Evolutionary conservation across 192 early-diverging fungal species (phyloP).

Genomic region (Anaeromyces robustus): DNA sequence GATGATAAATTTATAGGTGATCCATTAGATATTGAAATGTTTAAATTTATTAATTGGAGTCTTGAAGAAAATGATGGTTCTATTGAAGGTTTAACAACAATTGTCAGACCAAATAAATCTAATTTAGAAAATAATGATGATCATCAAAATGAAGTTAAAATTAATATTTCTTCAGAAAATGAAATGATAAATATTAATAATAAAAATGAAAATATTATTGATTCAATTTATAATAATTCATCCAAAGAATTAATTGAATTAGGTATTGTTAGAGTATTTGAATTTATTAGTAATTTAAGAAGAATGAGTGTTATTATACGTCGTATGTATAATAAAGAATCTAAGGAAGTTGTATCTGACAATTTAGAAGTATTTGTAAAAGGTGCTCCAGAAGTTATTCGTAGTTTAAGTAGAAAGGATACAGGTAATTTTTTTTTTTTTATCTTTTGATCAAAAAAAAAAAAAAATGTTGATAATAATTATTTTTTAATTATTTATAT

Average conservation of each 20-base stretch:
- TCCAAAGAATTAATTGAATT: constrained; percentile 26
- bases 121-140: too few species aligned
- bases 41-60: constrained; percentile 86
- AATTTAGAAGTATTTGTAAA: constrained; percentile 73
- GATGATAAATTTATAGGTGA: constrained; percentile 82
- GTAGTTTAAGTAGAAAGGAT: constrained; percentile 65
- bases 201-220: neutral
- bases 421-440: constrained; percentile 34
- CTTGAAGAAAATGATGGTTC: constrained; percentile 80
- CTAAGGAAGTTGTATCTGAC: neutral
- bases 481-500: constrained; percentile 1
- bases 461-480: neutral
- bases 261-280: constrained; percentile 72
- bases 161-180: too few species aligned
- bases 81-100: constrained; percentile 55
- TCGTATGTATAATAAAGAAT: constrained; percentile 11
- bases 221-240: too few species aligned
- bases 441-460: too few species aligned
- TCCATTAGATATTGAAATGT: constrained; percentile 95
- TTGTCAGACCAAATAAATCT: constrained; percentile 13
- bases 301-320: constrained; percentile 82
- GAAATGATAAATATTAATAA: too few species aligned
- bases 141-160: too few species aligned
- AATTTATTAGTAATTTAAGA: constrained; percentile 77
- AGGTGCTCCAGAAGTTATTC: constrained; percentile 91